Conservation (phyloP, 768 basidiomycete species). For the Xerocomellus amylosporus region DNA sequence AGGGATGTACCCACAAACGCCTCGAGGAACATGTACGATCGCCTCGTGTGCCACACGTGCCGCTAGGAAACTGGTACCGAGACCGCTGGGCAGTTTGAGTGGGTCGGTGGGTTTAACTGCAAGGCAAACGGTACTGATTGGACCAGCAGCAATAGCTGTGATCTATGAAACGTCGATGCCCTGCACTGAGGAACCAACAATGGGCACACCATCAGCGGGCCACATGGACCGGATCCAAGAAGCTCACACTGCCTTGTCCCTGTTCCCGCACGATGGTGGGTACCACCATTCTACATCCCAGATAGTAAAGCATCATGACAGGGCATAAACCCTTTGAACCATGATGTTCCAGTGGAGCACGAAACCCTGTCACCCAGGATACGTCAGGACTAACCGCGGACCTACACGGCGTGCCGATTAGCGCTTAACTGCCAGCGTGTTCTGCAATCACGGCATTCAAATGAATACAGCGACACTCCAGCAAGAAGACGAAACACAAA, state of each 20-base stretch:
- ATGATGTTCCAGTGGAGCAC: neutral
- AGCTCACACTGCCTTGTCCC: neutral
- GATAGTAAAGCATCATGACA: neutral
- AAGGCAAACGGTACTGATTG: constrained; percentile 2
- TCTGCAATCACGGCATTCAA: neutral
- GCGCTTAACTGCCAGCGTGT: too few relatives aligned
- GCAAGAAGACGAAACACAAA: neutral
- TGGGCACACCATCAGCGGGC: neutral
- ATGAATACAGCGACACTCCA: neutral
- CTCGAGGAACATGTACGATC: constrained; percentile 14
- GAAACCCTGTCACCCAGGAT: neutral
- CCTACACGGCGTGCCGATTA: neutral
- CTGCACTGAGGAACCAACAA: constrained; percentile 13
- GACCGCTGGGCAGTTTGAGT: neutral
- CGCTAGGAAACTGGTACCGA: neutral
- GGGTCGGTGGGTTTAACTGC: neutral
- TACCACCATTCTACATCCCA: neutral
- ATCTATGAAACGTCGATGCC: neutral
- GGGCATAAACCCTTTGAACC: neutral
- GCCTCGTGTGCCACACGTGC: constrained; percentile 24
- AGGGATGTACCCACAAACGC: constrained; percentile 7
- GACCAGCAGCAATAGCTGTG: neutral
- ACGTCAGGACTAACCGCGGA: neutral
- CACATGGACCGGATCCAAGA: neutral
- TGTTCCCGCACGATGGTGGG: neutral